Evolutionary conservation across 495 filamentous ascomycete genomes (phyloP), one percentile per base, ranked within the genome.

Genomic region (Astrocystis sublimbata): DNA sequence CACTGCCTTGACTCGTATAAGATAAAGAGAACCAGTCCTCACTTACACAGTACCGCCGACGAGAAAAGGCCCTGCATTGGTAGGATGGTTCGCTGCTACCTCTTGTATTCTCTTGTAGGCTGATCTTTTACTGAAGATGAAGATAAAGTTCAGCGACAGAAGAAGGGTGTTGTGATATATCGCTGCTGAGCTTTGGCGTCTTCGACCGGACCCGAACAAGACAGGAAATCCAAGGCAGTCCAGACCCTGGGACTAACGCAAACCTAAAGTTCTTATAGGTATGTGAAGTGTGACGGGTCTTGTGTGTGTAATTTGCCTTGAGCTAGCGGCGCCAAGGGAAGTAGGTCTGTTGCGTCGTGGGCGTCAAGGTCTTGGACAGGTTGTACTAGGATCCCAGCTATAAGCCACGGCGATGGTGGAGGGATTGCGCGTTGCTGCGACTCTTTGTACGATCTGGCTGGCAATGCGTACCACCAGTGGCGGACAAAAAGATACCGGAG

Each of bases 1-100:
- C 10, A n/a, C 19, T 15, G 21, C 19, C 19, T 15, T 12, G 31
- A 19, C 23, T 15, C 31, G 21, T 38, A 17, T 6, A 40, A 4
- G 1, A 15, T 23, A 13, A 41, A 35, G 15, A 35, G 33, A 9
- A 43, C 30, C 15, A 21, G 13, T 24, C 28, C 3, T 28, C 50
- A 69, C 69, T 67, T 68, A 71, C 69, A 62, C 40, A 71, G 36
- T 15, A 51, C 65, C 65, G 60, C 60, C 3, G 54, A 53, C 21
- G 54, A 17, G 12, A 67, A 41, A 13, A 49, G 40, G 23, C 13
- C 5, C 13, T 61, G 38, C 59, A 61, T 61, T 21, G 8, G 35
- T 1, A 26, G 8, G 31, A 0, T 26, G 5, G 28, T 43, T 52
- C 23, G 12, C 17, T 23, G 13, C 12, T 50, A 3, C 5, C 31